Conservation (phyloP, 768 basidiomycete genomes). For the Suillus variegatus region DNA sequence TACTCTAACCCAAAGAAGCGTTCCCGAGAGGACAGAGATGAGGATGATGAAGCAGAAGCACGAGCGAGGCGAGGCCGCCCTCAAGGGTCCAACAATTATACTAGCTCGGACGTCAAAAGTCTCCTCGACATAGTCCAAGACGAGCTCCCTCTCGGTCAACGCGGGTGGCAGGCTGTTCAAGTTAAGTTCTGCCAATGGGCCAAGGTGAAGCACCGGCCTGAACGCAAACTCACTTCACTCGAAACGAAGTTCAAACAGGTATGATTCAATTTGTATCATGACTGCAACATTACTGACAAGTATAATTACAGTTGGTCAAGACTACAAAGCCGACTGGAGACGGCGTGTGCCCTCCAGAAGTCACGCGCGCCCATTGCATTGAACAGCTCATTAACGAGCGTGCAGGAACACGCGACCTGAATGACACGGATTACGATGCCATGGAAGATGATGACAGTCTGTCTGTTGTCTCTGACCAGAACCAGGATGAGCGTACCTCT, state of each 20-base stretch:
- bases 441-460: neutral
- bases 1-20: neutral
- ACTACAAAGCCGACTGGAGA: slow-evolving; percentile 29
- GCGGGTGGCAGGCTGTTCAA: slow-evolving; percentile 3
- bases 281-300: neutral
- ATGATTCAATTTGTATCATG: neutral
- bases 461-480: neutral
- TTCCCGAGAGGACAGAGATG: neutral
- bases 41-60: neutral
- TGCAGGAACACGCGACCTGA: slow-evolving; percentile 19
- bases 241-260: slow-evolving; percentile 30
- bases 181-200: slow-evolving; percentile 6
- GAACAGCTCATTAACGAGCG: slow-evolving; percentile 28
- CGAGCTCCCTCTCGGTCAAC: slow-evolving; percentile 4
- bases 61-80: neutral
- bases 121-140: slow-evolving; percentile 4
- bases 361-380: slow-evolving; percentile 26
- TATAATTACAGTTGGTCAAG: slow-evolving; percentile 17
- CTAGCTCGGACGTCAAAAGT: neutral
- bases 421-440: slow-evolving; percentile 19
- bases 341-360: slow-evolving; percentile 21
- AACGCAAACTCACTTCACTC: slow-evolving; percentile 5
- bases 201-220: neutral
- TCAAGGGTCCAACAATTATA: slow-evolving; percentile 8
- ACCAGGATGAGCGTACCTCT: neutral